Percentiles rank a stretch among this genome's conserved stretches.
phyloP scores from a whole-genome alignment of 1,284 basidiomycete species.

The Ganoderma lucidum region DNA sequence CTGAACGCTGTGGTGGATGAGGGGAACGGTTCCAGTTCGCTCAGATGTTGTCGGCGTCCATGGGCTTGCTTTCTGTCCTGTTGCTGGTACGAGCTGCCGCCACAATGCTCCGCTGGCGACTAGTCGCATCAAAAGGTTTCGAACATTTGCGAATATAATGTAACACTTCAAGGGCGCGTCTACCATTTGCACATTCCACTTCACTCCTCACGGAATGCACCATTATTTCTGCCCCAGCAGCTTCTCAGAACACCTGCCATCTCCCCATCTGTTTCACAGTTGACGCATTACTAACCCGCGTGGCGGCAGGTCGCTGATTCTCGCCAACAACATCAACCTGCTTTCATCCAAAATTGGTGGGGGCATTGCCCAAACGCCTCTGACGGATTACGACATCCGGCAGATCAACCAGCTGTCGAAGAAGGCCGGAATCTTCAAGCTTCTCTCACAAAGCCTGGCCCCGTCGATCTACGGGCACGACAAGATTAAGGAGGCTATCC shows the following conservation, averaged over 20 bases:
- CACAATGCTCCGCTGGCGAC: not conserved
- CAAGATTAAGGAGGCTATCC: conserved; percentile 94
- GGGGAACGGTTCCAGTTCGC: not conserved
- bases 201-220: not conserved
- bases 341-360: conserved; percentile 96
- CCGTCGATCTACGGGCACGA: conserved; percentile 98
- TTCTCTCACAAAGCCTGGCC: conserved; percentile 95
- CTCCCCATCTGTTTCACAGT: not conserved
- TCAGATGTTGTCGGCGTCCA: not conserved
- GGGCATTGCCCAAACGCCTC: conserved; percentile 91
- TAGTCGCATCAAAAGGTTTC: not conserved
- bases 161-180: not conserved
- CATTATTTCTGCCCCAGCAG: not conserved
- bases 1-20: not conserved
- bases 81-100: not conserved
- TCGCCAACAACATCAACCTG: conserved; percentile 97
- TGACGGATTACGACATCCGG: conserved; percentile 96
- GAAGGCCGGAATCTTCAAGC: conserved; percentile 84
- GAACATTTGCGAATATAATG: not conserved
- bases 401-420: conserved; percentile 96
- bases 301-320: conserved; percentile 80
- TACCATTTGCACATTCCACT: not conserved
- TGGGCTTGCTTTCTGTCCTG: too few relatives aligned
- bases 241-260: not conserved
- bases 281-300: conserved; percentile 12